A percentile compares a stretch with the other conserved stretches of the same genome.
phyloP scores from a whole-genome alignment of 129 eudicot genomes.

The Ambrosia artemisiifolia region DNA sequence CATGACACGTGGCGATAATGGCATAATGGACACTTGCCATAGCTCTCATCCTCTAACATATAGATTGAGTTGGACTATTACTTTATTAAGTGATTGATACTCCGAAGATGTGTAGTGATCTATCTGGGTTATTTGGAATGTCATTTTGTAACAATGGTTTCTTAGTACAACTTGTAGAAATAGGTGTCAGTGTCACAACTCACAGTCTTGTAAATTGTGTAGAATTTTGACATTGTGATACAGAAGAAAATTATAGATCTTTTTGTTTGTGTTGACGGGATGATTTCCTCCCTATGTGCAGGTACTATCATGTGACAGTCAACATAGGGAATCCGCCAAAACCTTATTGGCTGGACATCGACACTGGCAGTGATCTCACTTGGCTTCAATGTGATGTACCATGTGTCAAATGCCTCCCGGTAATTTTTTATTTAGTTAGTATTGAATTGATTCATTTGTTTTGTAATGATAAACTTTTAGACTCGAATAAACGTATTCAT shows the following conservation, averaged over 20 bases:
- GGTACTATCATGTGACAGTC: conserved; percentile 60
- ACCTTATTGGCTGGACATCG: conserved; percentile 69
- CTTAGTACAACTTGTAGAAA: background rate
- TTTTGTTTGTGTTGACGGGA: background rate
- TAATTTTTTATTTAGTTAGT: conserved; percentile 3
- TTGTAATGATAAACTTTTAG: background rate
- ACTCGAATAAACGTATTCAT: background rate
- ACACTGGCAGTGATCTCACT: conserved; percentile 84
- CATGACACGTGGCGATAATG: background rate
- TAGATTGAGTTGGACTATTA: background rate
- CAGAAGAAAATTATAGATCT: background rate
- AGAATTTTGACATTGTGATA: background rate
- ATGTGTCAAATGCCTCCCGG: conserved; percentile 57
- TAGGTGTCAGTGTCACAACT: too few species aligned
- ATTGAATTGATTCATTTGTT: background rate
- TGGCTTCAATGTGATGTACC: conserved; percentile 94
- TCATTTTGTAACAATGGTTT: background rate
- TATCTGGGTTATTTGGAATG: background rate
- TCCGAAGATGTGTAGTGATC: background rate
- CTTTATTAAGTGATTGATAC: background rate
- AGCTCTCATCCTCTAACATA: background rate
- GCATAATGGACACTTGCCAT: background rate
- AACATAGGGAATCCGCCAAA: conserved; percentile 61
- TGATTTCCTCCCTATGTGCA: conserved; percentile 22
- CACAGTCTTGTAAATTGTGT: background rate